A percentile compares a stretch with the other conserved stretches of the same genome.
phyloP scores from a whole-genome alignment of 2,329 filamentous ascomycete genomes.

The Fusarium irregulare region DNA sequence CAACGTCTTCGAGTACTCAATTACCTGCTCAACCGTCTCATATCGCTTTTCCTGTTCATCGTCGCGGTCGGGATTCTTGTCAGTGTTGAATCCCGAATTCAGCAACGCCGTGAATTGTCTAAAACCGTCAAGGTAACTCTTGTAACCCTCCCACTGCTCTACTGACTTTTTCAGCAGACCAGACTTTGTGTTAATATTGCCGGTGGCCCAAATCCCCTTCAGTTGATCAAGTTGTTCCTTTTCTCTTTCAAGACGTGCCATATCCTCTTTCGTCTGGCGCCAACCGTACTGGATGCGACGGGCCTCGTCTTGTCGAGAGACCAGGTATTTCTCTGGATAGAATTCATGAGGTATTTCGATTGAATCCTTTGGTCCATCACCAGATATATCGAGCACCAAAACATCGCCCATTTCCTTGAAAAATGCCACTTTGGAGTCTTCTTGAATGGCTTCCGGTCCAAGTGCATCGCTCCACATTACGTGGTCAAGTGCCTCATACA shows the following conservation, averaged over 20 bases:
- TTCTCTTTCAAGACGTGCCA: conserved; percentile 41
- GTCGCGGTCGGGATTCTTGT: conserved; percentile 52
- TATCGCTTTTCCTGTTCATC: conserved; percentile 49
- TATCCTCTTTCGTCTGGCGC: conserved; percentile 49
- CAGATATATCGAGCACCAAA: conserved; percentile 59
- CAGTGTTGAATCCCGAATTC: conserved; percentile 53
- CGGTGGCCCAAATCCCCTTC: conserved; percentile 44
- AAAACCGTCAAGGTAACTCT: conserved; percentile 52
- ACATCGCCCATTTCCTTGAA: conserved; percentile 63
- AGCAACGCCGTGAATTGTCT: conserved; percentile 53
- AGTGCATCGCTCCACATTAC: conserved; percentile 61
- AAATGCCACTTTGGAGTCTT: conserved; percentile 56
- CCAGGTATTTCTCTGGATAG: conserved; percentile 66
- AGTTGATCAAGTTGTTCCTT: conserved; percentile 46
- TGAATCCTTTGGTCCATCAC: conserved; percentile 55
- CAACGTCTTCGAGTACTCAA: conserved; percentile 49
- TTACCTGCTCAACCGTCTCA: conserved; percentile 49
- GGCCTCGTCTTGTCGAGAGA: conserved; percentile 58
- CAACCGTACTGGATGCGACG: conserved; percentile 56
- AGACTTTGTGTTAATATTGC: conserved; percentile 45
- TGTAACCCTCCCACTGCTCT: conserved; percentile 49
- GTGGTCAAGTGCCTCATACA: conserved; percentile 62
- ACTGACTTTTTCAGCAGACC: conserved; percentile 47
- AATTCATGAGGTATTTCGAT: conserved; percentile 64
- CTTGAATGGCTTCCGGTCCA: conserved; percentile 50